These are phyloP conservation scores for Tetracentron sinense DNA, from an alignment of 164 flowering plant species.

Conservation along the genomic window DNA sequence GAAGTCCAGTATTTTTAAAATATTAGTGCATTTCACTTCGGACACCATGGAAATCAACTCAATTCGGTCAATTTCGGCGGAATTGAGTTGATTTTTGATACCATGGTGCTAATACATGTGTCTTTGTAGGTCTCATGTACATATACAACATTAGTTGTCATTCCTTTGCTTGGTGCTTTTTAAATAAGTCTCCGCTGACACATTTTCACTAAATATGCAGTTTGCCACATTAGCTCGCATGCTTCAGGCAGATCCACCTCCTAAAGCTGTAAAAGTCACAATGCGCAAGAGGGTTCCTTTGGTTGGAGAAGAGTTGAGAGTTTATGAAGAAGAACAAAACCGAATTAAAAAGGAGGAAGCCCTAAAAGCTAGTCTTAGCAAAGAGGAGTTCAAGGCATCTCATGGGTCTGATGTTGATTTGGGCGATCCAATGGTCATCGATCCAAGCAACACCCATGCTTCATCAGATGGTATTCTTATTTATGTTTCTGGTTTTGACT, in stretches of 20 bases:
- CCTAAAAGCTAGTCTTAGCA: constrained; percentile 66
- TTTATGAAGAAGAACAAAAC: constrained; percentile 96
- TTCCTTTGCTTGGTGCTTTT: constrained; percentile 1
- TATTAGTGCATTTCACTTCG: too few species aligned
- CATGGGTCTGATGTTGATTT: constrained; percentile 43
- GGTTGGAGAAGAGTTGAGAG: constrained; percentile 91
- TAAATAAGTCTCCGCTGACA: background rate
- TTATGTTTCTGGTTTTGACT: background rate
- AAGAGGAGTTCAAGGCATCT: constrained; percentile 71
- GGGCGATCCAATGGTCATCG: constrained; percentile 82
- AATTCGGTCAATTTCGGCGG: too few species aligned
- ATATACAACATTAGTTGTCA: background rate
- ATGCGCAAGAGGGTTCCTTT: constrained; percentile 87
- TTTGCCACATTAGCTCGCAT: constrained; percentile 88
- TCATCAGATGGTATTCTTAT: constrained; percentile 57
- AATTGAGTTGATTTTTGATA: too few species aligned
- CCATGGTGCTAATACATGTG: too few species aligned
- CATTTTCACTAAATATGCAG: constrained; percentile 35
- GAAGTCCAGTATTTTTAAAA: too few species aligned
- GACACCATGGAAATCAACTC: too few species aligned
- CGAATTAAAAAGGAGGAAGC: constrained; percentile 83
- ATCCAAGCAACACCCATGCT: constrained; percentile 31
- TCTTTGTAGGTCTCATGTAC: background rate
- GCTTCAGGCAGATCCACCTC: constrained; percentile 99
- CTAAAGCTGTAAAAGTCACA: constrained; percentile 92